Evolutionary conservation across 441 rosid species (phyloP).

Genomic region (Syzygium syzygioides): DNA sequence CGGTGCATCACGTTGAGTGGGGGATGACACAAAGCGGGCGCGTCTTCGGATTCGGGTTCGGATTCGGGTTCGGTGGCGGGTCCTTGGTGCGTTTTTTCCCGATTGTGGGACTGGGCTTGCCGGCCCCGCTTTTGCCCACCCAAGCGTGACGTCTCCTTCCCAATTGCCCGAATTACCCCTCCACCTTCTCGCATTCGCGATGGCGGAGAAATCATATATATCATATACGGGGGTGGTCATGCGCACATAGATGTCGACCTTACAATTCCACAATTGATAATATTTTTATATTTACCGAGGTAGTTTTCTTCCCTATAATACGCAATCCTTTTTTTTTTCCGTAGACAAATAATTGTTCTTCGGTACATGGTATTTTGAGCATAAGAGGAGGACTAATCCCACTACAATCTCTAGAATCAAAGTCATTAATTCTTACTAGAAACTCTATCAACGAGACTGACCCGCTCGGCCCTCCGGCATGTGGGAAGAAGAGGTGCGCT

Average conservation of each 20-base stretch:
- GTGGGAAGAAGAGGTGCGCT: not conserved
- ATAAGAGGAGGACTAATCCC: not conserved
- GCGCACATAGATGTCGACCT: not conserved
- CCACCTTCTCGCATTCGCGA: not conserved
- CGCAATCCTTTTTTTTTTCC: too few species aligned
- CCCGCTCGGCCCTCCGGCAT: fast-evolving
- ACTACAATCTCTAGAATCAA: not conserved
- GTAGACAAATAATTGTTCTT: too few species aligned
- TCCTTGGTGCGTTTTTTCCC: not conserved
- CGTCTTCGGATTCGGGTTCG: not conserved
- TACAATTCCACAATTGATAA: not conserved
- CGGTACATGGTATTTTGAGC: not conserved
- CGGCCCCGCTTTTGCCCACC: not conserved
- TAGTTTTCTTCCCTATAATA: not conserved
- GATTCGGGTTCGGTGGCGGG: not conserved
- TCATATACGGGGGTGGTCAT: not conserved
- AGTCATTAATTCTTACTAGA: not conserved
- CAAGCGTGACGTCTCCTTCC: not conserved
- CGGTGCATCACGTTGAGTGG: not conserved
- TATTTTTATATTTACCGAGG: not conserved
- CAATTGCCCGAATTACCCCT: not conserved
- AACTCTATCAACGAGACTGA: fast-evolving
- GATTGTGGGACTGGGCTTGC: not conserved
- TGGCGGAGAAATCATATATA: not conserved
- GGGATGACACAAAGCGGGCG: not conserved